These are phyloP conservation scores for Tuber brumale DNA, from an alignment of 495 filamentous ascomycete species.

Conservation along the genomic window DNA sequence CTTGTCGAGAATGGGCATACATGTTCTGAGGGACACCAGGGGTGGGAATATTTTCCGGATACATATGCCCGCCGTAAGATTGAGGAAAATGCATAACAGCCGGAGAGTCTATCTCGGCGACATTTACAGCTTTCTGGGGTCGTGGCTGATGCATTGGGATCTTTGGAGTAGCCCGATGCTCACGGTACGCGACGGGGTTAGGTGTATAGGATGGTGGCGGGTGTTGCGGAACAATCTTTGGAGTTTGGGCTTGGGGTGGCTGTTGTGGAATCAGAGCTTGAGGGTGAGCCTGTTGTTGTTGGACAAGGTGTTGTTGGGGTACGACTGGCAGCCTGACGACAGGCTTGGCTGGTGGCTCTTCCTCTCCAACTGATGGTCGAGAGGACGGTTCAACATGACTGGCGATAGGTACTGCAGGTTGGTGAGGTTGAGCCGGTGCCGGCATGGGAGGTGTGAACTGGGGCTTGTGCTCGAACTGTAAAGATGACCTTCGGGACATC, in stretches of 20 bases:
- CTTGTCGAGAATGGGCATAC: conserved; percentile 58
- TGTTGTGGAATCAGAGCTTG: conserved; percentile 33
- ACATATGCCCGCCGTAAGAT: conserved; percentile 35
- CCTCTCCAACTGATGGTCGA: conserved; percentile 56
- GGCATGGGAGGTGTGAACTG: conserved; percentile 11
- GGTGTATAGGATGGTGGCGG: conserved; percentile 40
- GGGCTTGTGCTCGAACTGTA: conserved; percentile 45
- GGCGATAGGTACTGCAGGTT: conserved; percentile 9
- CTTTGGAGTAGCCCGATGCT: conserved; percentile 60
- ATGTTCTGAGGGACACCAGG: conserved; percentile 52
- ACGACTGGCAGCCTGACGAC: conserved; percentile 70
- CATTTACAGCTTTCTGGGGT: conserved; percentile 88
- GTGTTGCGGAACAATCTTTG: conserved; percentile 38
- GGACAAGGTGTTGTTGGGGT: conserved; percentile 23
- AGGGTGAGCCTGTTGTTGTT: conserved; percentile 42
- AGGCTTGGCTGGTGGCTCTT: conserved; percentile 57
- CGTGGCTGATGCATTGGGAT: conserved; percentile 94
- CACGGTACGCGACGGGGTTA: conserved; percentile 54
- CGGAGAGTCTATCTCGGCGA: conserved; percentile 89
- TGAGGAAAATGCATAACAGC: conserved; percentile 58
- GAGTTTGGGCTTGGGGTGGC: conserved; percentile 56
- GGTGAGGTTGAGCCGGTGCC: conserved; percentile 14
- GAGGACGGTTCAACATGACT: conserved; percentile 47
- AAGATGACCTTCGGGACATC: conserved; percentile 85
- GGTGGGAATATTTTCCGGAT: conserved; percentile 38